phyloP scores from a whole-genome alignment of 140 eudicot species.

The Cichorium intybus region DNA sequence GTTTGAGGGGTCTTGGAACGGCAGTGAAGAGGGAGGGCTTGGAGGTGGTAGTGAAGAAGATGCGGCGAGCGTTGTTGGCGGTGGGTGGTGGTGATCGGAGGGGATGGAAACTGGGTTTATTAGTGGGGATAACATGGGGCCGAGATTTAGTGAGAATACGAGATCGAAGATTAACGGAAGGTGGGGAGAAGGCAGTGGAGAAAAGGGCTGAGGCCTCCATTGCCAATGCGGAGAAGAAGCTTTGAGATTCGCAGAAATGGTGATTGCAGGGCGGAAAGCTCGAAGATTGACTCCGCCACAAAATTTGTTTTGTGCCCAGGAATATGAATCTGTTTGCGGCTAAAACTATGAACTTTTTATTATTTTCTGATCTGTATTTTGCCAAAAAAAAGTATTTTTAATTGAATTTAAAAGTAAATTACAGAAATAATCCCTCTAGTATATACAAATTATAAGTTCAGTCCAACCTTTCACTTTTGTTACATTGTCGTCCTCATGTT shows the following conservation, averaged over 20 bases:
- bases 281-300: constrained; percentile 34
- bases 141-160: constrained; percentile 30
- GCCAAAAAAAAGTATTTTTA: not conserved
- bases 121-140: constrained; percentile 10
- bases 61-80: constrained; percentile 5
- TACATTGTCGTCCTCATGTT: too few species aligned
- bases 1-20: constrained; percentile 23
- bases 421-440: not conserved
- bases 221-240: not conserved
- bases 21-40: constrained; percentile 22
- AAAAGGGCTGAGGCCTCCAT: constrained; percentile 63
- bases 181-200: constrained; percentile 38
- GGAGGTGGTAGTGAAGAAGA: constrained; percentile 20
- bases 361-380: not conserved
- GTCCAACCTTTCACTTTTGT: too few species aligned
- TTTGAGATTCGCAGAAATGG: constrained; percentile 25
- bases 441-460: too few species aligned
- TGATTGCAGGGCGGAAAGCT: constrained; percentile 23
- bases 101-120: constrained; percentile 29
- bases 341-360: not conserved
- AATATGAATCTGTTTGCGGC: constrained; percentile 24
- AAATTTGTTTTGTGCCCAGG: not conserved
- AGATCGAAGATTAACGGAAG: constrained; percentile 39
- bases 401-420: not conserved
- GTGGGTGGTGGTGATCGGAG: constrained; percentile 25